phyloP scores from a whole-genome alignment of 192 early-diverging fungal species.

The Phycomyces blakesleeanus region DNA sequence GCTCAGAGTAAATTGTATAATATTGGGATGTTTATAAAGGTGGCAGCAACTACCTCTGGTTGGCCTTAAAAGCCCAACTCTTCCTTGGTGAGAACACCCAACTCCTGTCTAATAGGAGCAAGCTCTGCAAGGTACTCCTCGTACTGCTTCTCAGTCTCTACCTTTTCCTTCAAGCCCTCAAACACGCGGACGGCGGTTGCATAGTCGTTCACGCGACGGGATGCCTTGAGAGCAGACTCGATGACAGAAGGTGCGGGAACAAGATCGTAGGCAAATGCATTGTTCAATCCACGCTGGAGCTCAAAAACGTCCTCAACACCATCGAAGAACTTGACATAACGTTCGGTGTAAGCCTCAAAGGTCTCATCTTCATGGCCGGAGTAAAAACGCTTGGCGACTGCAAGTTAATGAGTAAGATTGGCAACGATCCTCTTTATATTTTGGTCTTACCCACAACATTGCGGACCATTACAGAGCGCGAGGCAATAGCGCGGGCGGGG shows the following conservation, averaged over 20 bases:
- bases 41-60: too few species aligned
- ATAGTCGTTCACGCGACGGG: constrained; percentile 91
- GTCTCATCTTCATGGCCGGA: constrained; percentile 68
- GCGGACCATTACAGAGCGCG: too few species aligned
- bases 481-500: too few species aligned
- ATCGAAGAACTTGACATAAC: constrained; percentile 80
- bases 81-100: constrained; percentile 86
- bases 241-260: constrained; percentile 88
- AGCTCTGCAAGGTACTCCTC: constrained; percentile 86
- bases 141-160: constrained; percentile 82
- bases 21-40: too few species aligned
- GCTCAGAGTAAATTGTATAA: too few species aligned
- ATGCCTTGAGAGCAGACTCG: constrained; percentile 84
- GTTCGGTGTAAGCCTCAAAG: constrained; percentile 75
- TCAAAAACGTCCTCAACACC: constrained; percentile 93
- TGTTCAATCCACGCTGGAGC: constrained; percentile 96
- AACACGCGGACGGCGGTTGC: constrained; percentile 91
- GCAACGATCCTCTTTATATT: too few species aligned
- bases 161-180: constrained; percentile 91
- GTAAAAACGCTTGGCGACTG: constrained; percentile 52
- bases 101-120: constrained; percentile 79
- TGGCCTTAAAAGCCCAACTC: constrained; percentile 78
- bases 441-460: too few species aligned
- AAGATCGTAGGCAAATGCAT: constrained; percentile 94
- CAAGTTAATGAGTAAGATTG: too few species aligned